phyloP scores from a whole-genome alignment of 768 basidiomycete species.

The Phlebiopsis flavidoalba region DNA sequence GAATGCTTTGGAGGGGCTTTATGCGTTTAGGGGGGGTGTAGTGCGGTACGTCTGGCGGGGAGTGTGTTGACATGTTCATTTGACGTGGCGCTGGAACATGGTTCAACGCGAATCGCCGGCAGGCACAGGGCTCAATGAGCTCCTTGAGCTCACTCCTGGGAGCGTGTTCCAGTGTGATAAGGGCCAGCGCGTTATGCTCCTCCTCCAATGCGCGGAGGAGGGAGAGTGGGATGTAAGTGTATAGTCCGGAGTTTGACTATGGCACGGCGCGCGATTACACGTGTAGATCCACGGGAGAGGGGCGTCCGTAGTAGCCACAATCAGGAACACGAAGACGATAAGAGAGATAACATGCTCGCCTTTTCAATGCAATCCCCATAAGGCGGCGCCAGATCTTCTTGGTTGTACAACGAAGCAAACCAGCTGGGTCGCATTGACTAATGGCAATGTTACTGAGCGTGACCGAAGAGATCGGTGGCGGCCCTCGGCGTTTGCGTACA shows the following conservation, averaged over 20 bases:
- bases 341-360: neutral
- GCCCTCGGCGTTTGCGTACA: neutral
- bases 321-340: neutral
- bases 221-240: neutral
- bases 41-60: no score
- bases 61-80: no score
- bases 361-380: neutral
- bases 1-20: no score
- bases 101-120: neutral
- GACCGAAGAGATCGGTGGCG: conserved; percentile 8
- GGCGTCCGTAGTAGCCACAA: conserved; percentile 3
- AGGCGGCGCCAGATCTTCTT: neutral
- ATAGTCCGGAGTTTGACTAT: neutral
- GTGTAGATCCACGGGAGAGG: neutral
- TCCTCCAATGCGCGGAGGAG: neutral
- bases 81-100: neutral
- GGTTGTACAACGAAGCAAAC: neutral
- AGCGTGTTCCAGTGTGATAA: neutral
- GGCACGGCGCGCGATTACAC: neutral
- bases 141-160: neutral
- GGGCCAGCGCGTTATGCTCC: neutral
- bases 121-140: neutral
- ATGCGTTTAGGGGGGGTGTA: no score
- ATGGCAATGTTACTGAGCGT: conserved; percentile 1
- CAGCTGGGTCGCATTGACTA: neutral